Percentiles rank a stretch among this genome's conserved stretches.
Conservation (phyloP, 257 asterid genomes). For the Solanum corneliomulleri region DNA sequence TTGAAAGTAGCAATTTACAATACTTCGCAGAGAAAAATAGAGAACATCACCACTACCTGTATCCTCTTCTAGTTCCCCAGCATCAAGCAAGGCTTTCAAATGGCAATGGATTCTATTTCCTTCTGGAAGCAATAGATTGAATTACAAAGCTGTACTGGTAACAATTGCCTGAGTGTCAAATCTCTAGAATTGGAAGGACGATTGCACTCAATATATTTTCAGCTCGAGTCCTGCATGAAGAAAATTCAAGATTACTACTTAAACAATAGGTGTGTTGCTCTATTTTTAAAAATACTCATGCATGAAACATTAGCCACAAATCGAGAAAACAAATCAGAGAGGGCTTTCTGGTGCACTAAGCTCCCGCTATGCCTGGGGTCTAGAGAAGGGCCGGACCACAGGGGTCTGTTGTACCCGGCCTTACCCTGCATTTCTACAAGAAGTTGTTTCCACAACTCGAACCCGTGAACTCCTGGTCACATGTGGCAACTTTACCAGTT, state of each 20-base stretch:
- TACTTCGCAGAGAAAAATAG: background rate
- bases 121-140: background rate
- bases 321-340: background rate
- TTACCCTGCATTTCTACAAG: background rate
- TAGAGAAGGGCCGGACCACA: background rate
- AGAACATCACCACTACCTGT: background rate
- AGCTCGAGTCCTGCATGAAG: background rate
- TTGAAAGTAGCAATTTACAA: background rate
- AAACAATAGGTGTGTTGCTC: background rate
- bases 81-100: background rate
- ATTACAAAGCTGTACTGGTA: background rate
- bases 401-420: background rate
- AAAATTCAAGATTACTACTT: background rate
- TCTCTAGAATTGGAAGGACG: background rate
- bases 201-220: background rate
- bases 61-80: background rate
- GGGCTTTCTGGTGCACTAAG: background rate
- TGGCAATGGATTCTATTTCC: background rate
- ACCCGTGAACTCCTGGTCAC: background rate
- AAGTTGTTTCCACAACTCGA: background rate
- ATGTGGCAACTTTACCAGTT: background rate
- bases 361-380: background rate
- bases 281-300: background rate
- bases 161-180: background rate
- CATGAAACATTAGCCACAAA: background rate